Percentiles rank a stretch among this genome's conserved stretches.
These are phyloP conservation scores for Orbilia blumenaviensis DNA, from an alignment of 2,329 filamentous ascomycete genomes.

Conservation along the genomic window DNA sequence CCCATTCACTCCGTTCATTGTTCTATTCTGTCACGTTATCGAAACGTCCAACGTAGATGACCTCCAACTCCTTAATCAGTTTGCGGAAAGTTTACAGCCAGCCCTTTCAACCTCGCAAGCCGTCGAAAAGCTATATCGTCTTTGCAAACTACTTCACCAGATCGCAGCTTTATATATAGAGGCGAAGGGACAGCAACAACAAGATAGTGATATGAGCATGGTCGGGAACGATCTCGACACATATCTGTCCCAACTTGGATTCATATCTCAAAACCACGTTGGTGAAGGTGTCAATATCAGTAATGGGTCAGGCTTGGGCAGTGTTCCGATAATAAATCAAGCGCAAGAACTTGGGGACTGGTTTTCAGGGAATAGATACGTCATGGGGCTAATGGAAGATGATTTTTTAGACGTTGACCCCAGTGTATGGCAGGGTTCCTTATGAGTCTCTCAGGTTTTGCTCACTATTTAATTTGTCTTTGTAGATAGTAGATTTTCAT, in stretches of 20 bases:
- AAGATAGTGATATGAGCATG: constrained; percentile 64
- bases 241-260: constrained; percentile 71
- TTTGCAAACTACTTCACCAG: constrained; percentile 71
- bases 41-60: constrained; percentile 67
- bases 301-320: constrained; percentile 54
- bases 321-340: constrained; percentile 55
- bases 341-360: constrained; percentile 69
- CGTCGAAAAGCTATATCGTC: constrained; percentile 69
- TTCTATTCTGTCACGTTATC: constrained; percentile 58
- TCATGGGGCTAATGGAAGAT: constrained; percentile 73
- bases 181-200: constrained; percentile 66
- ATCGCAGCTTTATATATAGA: constrained; percentile 72
- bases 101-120: constrained; percentile 68
- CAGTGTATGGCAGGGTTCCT: neutral
- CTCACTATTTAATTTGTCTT: neutral
- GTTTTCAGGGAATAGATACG: constrained; percentile 73
- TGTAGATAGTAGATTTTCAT: too few relatives aligned
- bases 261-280: constrained; percentile 64
- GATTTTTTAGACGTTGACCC: constrained; percentile 61
- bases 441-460: too few relatives aligned
- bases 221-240: constrained; percentile 72
- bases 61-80: constrained; percentile 67
- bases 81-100: constrained; percentile 61
- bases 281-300: constrained; percentile 46
- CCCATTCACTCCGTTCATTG: constrained; percentile 58